Conservation (phyloP, 2,329 filamentous ascomycete genomes). For the Phialemoniopsis sp. region DNA sequence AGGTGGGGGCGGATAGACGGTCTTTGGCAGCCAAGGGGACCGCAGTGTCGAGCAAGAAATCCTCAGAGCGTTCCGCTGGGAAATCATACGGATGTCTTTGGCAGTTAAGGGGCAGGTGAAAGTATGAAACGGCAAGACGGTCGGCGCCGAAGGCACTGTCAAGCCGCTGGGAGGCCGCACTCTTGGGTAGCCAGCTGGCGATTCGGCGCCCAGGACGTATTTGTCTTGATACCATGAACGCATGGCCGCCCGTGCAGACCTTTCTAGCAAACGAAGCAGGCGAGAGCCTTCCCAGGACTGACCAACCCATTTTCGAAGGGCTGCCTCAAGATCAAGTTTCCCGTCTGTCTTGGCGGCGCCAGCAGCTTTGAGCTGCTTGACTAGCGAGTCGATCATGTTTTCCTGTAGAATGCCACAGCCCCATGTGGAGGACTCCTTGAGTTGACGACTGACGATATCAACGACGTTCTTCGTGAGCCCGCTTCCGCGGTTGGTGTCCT, state of each 20-base stretch:
- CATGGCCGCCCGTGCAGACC: slow-evolving; percentile 70
- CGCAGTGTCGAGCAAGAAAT: slow-evolving; percentile 89
- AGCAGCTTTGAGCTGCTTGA: slow-evolving; percentile 37
- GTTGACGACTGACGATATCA: slow-evolving; percentile 83
- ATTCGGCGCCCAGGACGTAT: slow-evolving; percentile 58
- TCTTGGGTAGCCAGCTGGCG: slow-evolving; percentile 60
- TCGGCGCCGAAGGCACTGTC: slow-evolving; percentile 81
- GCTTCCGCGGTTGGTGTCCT: slow-evolving; percentile 52
- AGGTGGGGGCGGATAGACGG: slow-evolving; percentile 78
- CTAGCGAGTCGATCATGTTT: slow-evolving; percentile 44
- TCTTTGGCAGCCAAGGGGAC: slow-evolving; percentile 77
- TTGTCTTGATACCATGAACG: slow-evolving; percentile 88
- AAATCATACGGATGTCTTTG: slow-evolving; percentile 88
- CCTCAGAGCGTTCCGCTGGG: slow-evolving; percentile 86
- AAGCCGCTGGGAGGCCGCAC: slow-evolving; percentile 70
- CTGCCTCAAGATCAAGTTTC: slow-evolving; percentile 27
- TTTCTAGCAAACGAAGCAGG: slow-evolving; percentile 77
- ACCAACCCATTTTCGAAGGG: slow-evolving; percentile 60
- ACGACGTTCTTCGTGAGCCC: slow-evolving; percentile 90
- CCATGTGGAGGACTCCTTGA: slow-evolving; percentile 83
- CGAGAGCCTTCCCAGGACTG: slow-evolving; percentile 86
- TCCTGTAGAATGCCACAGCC: slow-evolving; percentile 67
- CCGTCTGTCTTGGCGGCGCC: slow-evolving; percentile 25
- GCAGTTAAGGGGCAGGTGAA: slow-evolving; percentile 93
- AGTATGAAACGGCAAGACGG: slow-evolving; percentile 93